A percentile compares a stretch with the other conserved stretches of the same genome.
Conservation (phyloP, 2,329 filamentous ascomycete species). For the Tetracladium maxilliforme region DNA sequence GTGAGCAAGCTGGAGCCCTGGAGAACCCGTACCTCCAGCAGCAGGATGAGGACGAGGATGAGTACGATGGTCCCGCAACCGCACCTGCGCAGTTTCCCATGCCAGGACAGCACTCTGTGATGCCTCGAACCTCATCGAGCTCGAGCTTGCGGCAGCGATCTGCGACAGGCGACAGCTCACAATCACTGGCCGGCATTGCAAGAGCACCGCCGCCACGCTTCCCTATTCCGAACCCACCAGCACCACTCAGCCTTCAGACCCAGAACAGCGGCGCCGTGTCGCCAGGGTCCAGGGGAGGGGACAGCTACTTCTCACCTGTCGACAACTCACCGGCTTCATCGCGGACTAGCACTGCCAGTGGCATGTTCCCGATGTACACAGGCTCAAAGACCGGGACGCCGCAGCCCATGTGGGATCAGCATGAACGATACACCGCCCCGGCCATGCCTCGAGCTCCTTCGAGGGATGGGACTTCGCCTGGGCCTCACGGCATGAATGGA, state of each 20-base stretch:
- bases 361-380: conserved; percentile 66
- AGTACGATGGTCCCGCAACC: conserved; percentile 24
- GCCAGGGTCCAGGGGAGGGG: conserved; percentile 19
- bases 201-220: conserved; percentile 57
- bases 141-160: conserved; percentile 64
- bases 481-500: conserved; percentile 43
- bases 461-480: conserved; percentile 50
- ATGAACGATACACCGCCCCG: conserved; percentile 76
- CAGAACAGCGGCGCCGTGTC: conserved; percentile 21
- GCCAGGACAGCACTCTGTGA: conserved; percentile 29
- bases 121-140: conserved; percentile 56
- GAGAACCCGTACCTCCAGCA: conserved; percentile 70
- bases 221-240: conserved; percentile 40
- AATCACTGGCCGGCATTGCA: conserved; percentile 39
- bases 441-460: conserved; percentile 73
- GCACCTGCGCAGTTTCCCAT: conserved; percentile 17
- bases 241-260: conserved; percentile 57
- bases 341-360: conserved; percentile 60
- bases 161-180: conserved; percentile 54
- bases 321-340: conserved; percentile 66
- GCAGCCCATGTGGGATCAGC: conserved; percentile 55
- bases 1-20: conserved; percentile 46
- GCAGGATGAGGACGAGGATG: conserved; percentile 47
- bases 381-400: conserved; percentile 66
- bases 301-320: conserved; percentile 88